phyloP scores from a whole-genome alignment of 805 yeast genomes.

The Yamadazyma ubonensis region DNA sequence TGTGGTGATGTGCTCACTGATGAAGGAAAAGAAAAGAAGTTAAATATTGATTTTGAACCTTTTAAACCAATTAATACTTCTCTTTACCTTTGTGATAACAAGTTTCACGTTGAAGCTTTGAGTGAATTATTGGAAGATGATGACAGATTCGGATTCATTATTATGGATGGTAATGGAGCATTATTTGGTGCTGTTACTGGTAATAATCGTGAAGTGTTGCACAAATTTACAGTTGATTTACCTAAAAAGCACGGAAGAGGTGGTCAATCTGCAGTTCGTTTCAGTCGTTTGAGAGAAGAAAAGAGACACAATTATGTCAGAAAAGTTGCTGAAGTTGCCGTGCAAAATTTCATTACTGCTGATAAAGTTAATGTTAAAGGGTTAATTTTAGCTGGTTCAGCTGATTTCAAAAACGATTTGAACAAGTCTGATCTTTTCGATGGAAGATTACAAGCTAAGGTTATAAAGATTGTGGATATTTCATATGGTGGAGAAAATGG shows the following conservation, averaged over 20 bases:
- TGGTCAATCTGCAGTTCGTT: slow-evolving; percentile 99
- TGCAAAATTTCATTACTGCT: slow-evolving; percentile 90
- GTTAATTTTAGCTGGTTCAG: slow-evolving; percentile 95
- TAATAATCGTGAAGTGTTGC: slow-evolving; percentile 93
- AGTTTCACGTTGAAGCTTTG: slow-evolving; percentile 96
- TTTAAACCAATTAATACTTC: slow-evolving; percentile 99
- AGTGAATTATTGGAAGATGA: slow-evolving; percentile 92
- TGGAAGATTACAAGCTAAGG: slow-evolving; percentile 79
- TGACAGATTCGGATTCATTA: slow-evolving; percentile 94
- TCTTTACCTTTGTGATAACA: slow-evolving; percentile 89
- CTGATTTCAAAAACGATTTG: slow-evolving; percentile 96
- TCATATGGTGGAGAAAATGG: slow-evolving; percentile 99
- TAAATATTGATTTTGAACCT: slow-evolving; percentile 97
- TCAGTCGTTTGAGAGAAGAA: slow-evolving; percentile 97
- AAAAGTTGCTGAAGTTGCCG: slow-evolving; percentile 97
- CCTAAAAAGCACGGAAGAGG: slow-evolving; percentile 99
- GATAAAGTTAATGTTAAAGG: slow-evolving; percentile 96
- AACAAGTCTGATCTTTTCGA: slow-evolving; percentile 93
- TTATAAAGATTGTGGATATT: slow-evolving; percentile 90
- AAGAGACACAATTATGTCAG: slow-evolving; percentile 98
- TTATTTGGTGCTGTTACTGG: slow-evolving; percentile 94
- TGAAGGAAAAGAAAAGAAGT: slow-evolving; percentile 96
- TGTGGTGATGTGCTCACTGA: slow-evolving; percentile 98
- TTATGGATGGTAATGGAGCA: slow-evolving; percentile 99
- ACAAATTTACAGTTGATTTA: slow-evolving; percentile 92